phyloP scores from a whole-genome alignment of 2,329 filamentous ascomycete species.

The Ploettnerulaceae sp. region DNA sequence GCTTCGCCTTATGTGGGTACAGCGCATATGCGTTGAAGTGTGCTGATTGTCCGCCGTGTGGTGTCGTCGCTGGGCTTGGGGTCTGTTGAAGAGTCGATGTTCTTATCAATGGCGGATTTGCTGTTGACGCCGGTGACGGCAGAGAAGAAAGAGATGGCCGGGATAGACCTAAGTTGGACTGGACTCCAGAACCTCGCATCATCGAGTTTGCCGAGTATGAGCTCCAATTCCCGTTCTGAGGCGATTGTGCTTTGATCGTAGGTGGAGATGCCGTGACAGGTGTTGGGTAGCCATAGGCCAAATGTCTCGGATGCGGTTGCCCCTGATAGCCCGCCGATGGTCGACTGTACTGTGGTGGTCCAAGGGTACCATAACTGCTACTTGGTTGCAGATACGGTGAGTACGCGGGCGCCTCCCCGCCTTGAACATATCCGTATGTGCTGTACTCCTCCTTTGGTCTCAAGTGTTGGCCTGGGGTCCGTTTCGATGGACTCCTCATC shows the following conservation, averaged over 20 bases:
- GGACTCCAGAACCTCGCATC: slow-evolving; percentile 40
- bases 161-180: slow-evolving; percentile 29
- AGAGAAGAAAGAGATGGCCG: slow-evolving; percentile 23
- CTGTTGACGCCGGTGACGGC: slow-evolving; percentile 23
- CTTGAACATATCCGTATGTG: slow-evolving; percentile 53
- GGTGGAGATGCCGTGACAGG: slow-evolving; percentile 39
- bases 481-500: slow-evolving; percentile 44
- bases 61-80: slow-evolving; percentile 42
- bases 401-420: slow-evolving; percentile 40
- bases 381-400: slow-evolving; percentile 47
- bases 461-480: slow-evolving; percentile 42
- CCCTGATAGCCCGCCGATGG: slow-evolving; percentile 33
- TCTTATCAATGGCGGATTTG: slow-evolving; percentile 58
- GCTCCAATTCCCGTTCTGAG: slow-evolving; percentile 43
- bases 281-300: slow-evolving; percentile 39
- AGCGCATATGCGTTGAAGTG: slow-evolving; percentile 51
- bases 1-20: slow-evolving; percentile 74
- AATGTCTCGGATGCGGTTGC: slow-evolving; percentile 38
- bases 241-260: slow-evolving; percentile 43
- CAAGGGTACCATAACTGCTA: slow-evolving; percentile 37
- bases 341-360: slow-evolving; percentile 37
- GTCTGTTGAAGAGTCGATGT: slow-evolving; percentile 61
- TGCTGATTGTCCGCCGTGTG: slow-evolving; percentile 34
- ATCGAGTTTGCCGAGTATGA: slow-evolving; percentile 40
- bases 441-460: slow-evolving; percentile 46